phyloP scores from a whole-genome alignment of 768 basidiomycete genomes.

The Russula brevipes region DNA sequence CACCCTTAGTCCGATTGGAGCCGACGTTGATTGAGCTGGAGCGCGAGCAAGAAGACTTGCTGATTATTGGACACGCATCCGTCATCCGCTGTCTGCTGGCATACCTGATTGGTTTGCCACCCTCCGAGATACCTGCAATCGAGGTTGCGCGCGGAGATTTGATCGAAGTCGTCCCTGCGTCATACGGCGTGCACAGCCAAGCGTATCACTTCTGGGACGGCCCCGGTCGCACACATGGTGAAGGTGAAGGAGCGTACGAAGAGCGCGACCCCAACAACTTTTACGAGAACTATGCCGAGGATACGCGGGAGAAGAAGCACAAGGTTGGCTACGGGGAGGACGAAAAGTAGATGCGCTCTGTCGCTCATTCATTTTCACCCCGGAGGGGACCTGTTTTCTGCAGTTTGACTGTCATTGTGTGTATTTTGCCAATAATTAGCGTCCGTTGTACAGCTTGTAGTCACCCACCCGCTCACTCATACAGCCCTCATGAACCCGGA shows the following conservation, averaged over 20 bases:
- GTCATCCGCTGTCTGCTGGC: slow-evolving; percentile 95
- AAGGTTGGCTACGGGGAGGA: slow-evolving; percentile 9
- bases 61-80: slow-evolving; percentile 96
- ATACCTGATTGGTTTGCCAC: slow-evolving; percentile 89
- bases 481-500: neutral
- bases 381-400: neutral
- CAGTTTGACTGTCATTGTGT: neutral
- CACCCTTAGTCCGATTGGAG: slow-evolving; percentile 74
- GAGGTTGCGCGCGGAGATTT: slow-evolving; percentile 95
- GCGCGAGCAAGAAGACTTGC: slow-evolving; percentile 86
- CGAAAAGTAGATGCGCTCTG: neutral
- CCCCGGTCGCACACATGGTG: slow-evolving; percentile 54
- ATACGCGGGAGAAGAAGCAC: slow-evolving; percentile 35
- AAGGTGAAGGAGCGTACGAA: slow-evolving; percentile 31
- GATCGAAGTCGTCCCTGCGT: slow-evolving; percentile 86
- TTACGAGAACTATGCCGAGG: slow-evolving; percentile 78
- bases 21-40: slow-evolving; percentile 91
- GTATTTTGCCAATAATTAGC: neutral
- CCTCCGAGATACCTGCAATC: slow-evolving; percentile 94
- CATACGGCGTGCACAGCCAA: slow-evolving; percentile 84
- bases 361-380: neutral
- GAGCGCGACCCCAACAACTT: slow-evolving; percentile 66
- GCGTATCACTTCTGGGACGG: slow-evolving; percentile 93
- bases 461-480: neutral
- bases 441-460: neutral